Base-by-base conservation (phyloP, 176 grass and related monocot genomes). In the Oryza nivara region DNA sequence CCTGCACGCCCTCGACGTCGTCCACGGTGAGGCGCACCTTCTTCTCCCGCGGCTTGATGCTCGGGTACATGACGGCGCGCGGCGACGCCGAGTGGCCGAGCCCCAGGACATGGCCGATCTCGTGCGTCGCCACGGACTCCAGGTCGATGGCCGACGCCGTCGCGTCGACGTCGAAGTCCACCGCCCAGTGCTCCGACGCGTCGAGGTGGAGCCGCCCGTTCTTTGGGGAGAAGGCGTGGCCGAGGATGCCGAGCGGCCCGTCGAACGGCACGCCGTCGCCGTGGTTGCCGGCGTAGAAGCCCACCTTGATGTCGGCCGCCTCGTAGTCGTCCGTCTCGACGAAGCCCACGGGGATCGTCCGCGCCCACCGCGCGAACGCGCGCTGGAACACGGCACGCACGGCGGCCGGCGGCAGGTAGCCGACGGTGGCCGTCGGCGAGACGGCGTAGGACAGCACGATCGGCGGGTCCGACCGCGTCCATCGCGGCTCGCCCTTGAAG, bases 201-300 rank as follows among this genome's bases (percentile, higher is more conserved):
- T 98, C 96, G 73, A 98, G 93, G 89, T 98, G 96, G 76, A 98
- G 83, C 70, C 85, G 71, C 0, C 96, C 96, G 69, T 89, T 95
- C 66, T 72, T 85, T 0, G 96, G 96, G 7, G 93, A 95, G 93
- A 98, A 98, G 6, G 93, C 96, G 15, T 98, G 96, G 40, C 89
- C 93, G 0, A 98, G 89, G 30, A 95, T 85, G 63, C 96, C 96
- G 73, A 95, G 87, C 72, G 85, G 87, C 1, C 96, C 96, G 77
- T 98, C 93, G 74, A 98, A 98, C 10, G 96, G 93, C 78, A 92
- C 86, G 1, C 96, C 96, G 61, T 98, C 96, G 13, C 96, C 96
- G 66, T 98, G 96, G 72, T 79, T 83, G 10, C 93, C 93, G 41
- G 7, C 15, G 85, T 95, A 94, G 85, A 98, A 98, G 1, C 87